These are phyloP conservation scores for Dactylella cylindrospora DNA, from an alignment of 2,329 filamentous ascomycete species.

Conservation along the genomic window DNA sequence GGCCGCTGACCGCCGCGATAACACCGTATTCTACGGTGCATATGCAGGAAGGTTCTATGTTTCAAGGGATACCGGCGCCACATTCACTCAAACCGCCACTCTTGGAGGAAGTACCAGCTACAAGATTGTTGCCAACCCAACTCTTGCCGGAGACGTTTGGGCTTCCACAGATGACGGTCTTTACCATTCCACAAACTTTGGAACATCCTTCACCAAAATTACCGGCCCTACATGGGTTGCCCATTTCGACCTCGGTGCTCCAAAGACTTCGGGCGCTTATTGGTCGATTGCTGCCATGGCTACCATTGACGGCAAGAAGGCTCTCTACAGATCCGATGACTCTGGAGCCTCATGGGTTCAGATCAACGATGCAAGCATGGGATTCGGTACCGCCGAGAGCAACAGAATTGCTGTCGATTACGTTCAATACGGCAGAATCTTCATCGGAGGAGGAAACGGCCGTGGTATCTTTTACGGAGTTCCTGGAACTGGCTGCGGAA, in stretches of 20 bases:
- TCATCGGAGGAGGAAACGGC: conserved; percentile 46
- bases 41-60: conserved; percentile 58
- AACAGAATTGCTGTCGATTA: conserved; percentile 45
- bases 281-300: conserved; percentile 46
- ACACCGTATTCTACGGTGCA: conserved; percentile 60
- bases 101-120: conserved; percentile 52
- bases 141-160: conserved; percentile 63
- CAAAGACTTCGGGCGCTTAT: conserved; percentile 44
- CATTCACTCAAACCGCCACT: conserved; percentile 55
- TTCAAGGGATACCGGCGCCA: conserved; percentile 57
- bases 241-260: conserved; percentile 46
- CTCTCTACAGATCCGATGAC: conserved; percentile 46
- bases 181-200: conserved; percentile 60
- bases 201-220: conserved; percentile 55
- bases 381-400: conserved; percentile 45
- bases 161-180: conserved; percentile 61
- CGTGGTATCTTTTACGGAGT: conserved; percentile 46
- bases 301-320: conserved; percentile 44
- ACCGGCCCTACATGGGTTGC: conserved; percentile 42
- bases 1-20: conserved; percentile 60
- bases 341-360: conserved; percentile 43
- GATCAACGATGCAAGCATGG: conserved; percentile 46
- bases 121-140: conserved; percentile 62
- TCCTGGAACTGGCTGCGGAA: conserved; percentile 22
- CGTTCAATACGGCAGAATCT: conserved; percentile 45